These are phyloP conservation scores for Naegleria gruberi DNA, from an alignment of 208 protist genomes.

Conservation along the genomic window DNA sequence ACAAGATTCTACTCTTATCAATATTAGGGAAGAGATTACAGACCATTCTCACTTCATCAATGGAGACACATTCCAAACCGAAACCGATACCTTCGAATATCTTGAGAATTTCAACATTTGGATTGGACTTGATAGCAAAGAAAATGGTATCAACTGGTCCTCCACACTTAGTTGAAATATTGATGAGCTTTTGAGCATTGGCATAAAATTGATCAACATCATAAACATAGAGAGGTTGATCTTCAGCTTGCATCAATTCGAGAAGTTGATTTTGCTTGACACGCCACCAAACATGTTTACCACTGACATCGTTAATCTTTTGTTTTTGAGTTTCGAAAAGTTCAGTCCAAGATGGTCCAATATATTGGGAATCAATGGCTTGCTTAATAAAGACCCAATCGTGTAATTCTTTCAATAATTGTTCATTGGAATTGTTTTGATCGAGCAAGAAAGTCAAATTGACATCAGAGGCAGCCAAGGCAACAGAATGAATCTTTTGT, in stretches of 20 bases:
- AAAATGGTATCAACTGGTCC: neutral
- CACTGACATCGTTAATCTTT: neutral
- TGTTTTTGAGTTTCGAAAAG: neutral
- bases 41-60: neutral
- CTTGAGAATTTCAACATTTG: neutral
- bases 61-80: constrained; percentile 16
- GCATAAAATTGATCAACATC: neutral
- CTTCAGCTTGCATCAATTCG: neutral
- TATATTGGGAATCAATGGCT: neutral
- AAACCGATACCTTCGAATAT: neutral
- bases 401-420: neutral
- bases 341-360: neutral
- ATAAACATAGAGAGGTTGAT: neutral
- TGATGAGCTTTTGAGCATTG: neutral
- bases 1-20: neutral
- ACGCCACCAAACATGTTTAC: constrained; percentile 6
- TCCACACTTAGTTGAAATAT: neutral
- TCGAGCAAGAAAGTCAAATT: neutral
- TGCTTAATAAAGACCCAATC: neutral
- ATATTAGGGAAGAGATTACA: neutral
- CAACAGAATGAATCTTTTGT: neutral
- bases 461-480: neutral
- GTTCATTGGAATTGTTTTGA: neutral
- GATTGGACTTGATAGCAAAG: constrained; percentile 17
- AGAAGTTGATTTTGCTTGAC: neutral